A percentile compares a stretch with the other conserved stretches of the same genome.
phyloP scores from a whole-genome alignment of 1,139 yeast species.

The Taphrina confusa region DNA sequence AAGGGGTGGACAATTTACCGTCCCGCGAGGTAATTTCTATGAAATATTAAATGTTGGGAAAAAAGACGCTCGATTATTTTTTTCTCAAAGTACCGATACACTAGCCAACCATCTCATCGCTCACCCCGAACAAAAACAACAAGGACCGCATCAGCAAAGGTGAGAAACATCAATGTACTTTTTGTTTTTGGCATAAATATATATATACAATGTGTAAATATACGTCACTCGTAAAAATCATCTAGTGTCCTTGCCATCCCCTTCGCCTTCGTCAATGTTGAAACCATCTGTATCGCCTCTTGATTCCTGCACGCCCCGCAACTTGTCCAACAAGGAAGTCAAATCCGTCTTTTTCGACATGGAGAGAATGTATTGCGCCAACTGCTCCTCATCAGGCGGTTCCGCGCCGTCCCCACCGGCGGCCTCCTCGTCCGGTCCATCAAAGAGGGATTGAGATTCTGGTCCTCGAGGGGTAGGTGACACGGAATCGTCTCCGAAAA shows the following conservation, averaged over 20 bases:
- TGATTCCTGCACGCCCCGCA: conserved; percentile 22
- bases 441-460: conserved; percentile 21
- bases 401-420: conserved; percentile 18
- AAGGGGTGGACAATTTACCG: conserved; percentile 75
- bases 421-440: conserved; percentile 2
- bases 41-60: conserved; percentile 49
- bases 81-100: conserved; percentile 66
- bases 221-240: no score
- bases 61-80: conserved; percentile 64
- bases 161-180: not conserved
- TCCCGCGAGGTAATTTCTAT: conserved; percentile 58
- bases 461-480: conserved; percentile 43
- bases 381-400: conserved; percentile 31
- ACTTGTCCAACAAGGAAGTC: conserved; percentile 21
- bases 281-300: not conserved
- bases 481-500: conserved; percentile 63
- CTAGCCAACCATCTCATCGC: conserved; percentile 40
- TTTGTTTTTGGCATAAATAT: not conserved
- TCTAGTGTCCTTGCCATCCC: not conserved
- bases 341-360: conserved; percentile 19
- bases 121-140: conserved; percentile 12
- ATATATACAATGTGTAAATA: no score
- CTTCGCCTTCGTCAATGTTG: not conserved
- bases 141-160: not conserved
- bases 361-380: conserved; percentile 23